Evolutionary conservation across 441 rosid genomes (phyloP), one percentile per base, ranked within the genome.

Genomic region (Macaranga tanarius): DNA sequence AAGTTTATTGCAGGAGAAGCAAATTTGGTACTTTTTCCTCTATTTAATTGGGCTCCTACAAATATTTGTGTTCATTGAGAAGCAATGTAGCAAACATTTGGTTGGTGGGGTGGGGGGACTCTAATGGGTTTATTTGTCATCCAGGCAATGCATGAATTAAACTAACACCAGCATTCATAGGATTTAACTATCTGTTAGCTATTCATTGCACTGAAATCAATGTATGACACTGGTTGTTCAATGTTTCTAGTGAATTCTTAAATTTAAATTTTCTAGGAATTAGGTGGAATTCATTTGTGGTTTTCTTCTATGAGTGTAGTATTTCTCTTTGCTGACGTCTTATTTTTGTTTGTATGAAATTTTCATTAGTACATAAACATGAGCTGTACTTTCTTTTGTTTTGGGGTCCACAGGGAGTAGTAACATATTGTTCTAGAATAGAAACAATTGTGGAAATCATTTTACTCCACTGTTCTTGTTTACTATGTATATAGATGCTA

Each of bases 11-110:
- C 28, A 26, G 15, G 31, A 58, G 13, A 12, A 65, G 20, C 17
- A 56, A 44, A n/a, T 62, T 67, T 3, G 55, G 11, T 51, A 54
- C 59, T 56, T 10, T 65, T 70, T 38, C 23, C 61, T 57, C 66
- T 60, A 23, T 12, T 56, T 20, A 6, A 5, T 23, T 10, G 56
- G 7, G 28, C 44, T 42, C 17, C 40, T 28, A 26, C 17, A 16
- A 12, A 50, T 69, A 13, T 50, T 48, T 66, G 40, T 58, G 52
- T 54, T 10, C 28, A 7, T 50, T 67, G 25, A 58, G 57, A 66
- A 67, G 31, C n/a, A 60, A 48, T 45, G 16, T 28, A 12, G 73
- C 63, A 55, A 55, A 54, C 8, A 13, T 7, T 10, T 0, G 44
- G 20, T n/a, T n/a, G n/a, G n/a, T n/a, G 38, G 38, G 38, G 4